Conservation (phyloP, 2,329 filamentous ascomycete species). For the Chrysoporthe cubensis region DNA sequence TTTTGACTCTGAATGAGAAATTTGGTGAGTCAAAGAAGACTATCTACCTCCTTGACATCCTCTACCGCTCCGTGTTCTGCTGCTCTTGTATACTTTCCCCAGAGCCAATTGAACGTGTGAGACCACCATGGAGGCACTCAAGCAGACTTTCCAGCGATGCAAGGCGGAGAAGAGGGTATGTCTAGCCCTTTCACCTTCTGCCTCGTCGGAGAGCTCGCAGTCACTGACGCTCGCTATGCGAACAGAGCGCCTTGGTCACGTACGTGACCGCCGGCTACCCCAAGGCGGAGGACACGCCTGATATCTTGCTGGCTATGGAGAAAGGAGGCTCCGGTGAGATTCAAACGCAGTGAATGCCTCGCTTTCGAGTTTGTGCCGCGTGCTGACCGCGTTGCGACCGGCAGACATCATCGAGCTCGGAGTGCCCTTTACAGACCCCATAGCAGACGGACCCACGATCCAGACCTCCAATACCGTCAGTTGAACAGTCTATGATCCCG, state of each 20-base stretch:
- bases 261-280: constrained; percentile 97
- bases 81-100: constrained; percentile 2
- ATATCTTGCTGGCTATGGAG: constrained; percentile 87
- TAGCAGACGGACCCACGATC: constrained; percentile 96
- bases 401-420: constrained; percentile 93
- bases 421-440: constrained; percentile 96
- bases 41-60: neutral
- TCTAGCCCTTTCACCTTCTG: constrained; percentile 27
- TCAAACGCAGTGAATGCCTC: neutral
- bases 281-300: constrained; percentile 76
- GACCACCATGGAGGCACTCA: constrained; percentile 58
- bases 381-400: constrained; percentile 17
- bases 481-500: constrained; percentile 29
- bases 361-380: neutral
- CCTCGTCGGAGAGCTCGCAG: constrained; percentile 15
- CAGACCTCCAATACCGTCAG: constrained; percentile 88
- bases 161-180: constrained; percentile 62
- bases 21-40: constrained; percentile 29
- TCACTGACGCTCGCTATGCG: constrained; percentile 1
- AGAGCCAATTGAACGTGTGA: constrained; percentile 21
- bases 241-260: constrained; percentile 81
- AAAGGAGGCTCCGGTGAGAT: constrained; percentile 82
- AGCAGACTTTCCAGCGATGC: constrained; percentile 62
- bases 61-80: constrained; percentile 9
- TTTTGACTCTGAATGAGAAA: constrained; percentile 19